Evolutionary conservation across 2,329 filamentous ascomycete genomes (phyloP).

Genomic region (Ophiostoma pallidulum): DNA sequence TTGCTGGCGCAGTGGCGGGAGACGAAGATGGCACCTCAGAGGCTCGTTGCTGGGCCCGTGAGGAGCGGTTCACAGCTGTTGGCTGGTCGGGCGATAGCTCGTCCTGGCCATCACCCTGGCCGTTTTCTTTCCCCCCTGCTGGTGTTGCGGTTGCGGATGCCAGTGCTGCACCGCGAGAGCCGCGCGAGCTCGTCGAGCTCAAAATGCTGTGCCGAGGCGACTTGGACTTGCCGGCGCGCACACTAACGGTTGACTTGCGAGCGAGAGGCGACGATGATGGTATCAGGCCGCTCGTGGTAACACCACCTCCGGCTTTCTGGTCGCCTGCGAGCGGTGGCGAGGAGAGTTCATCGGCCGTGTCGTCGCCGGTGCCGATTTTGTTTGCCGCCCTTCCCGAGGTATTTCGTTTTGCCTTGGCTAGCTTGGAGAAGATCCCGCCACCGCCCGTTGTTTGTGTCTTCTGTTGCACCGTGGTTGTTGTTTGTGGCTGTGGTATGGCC

Average conservation of each 20-base stretch:
- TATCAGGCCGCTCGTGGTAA: neutral
- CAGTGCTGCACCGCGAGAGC: neutral
- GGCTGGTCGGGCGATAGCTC: conserved; percentile 16
- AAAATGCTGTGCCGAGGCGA: no score
- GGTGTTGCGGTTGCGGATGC: neutral
- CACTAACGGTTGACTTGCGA: conserved; percentile 10
- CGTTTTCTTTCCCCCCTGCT: neutral
- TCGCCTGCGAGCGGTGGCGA: conserved; percentile 13
- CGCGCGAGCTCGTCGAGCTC: neutral
- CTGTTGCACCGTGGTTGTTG: no score
- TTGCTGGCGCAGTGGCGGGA: neutral
- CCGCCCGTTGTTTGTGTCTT: neutral
- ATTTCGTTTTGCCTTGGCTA: conserved; percentile 8
- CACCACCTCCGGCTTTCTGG: neutral
- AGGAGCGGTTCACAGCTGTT: neutral
- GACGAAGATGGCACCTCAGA: conserved; percentile 12
- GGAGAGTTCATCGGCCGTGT: conserved; percentile 24
- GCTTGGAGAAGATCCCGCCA: conserved; percentile 1
- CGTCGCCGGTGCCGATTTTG: conserved; percentile 3
- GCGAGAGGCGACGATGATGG: conserved; percentile 16
- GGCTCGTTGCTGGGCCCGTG: neutral
- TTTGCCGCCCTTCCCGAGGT: neutral
- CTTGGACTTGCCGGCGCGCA: no score
- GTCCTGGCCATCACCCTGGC: conserved; percentile 9
- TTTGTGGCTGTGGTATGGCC: no score